phyloP scores from a whole-genome alignment of 2,329 filamentous ascomycete species.

The Knoxdaviesia proteae region DNA sequence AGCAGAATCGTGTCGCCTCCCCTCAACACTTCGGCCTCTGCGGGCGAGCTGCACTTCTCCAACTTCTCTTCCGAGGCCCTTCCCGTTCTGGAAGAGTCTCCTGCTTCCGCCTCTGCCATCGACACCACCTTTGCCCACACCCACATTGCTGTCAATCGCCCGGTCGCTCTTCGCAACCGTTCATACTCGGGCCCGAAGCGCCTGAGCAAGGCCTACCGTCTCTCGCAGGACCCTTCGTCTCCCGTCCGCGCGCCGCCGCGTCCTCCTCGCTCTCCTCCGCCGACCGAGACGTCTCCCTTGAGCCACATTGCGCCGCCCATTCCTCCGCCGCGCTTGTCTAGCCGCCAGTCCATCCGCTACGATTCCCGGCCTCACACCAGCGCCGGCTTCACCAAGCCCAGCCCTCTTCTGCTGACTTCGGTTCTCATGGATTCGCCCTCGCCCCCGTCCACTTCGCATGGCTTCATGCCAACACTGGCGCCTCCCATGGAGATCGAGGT shows the following conservation, averaged over 20 bases:
- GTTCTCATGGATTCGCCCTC: conserved; percentile 14
- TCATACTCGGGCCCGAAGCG: conserved; percentile 11
- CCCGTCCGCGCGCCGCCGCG: conserved; percentile 26
- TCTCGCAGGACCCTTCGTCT: conserved; percentile 26
- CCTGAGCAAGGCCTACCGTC: conserved; percentile 21
- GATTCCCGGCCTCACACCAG: conserved; percentile 8
- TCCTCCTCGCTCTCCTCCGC: conserved; percentile 19
- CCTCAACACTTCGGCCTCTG: conserved; percentile 2
- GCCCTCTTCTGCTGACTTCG: conserved; percentile 16
- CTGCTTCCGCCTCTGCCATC: no score
- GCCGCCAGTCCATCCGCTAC: conserved; percentile 25
- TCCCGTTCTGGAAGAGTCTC: conserved; percentile 4
- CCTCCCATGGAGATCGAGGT: no score
- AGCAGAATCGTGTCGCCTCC: conserved; percentile 8
- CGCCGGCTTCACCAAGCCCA: no score
- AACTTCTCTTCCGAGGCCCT: conserved; percentile 26
- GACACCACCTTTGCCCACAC: no score
- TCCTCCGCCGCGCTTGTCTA: conserved; percentile 32
- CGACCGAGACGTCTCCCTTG: conserved; percentile 11
- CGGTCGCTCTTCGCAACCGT: no score
- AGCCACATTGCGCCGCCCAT: conserved; percentile 16
- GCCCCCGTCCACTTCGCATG: conserved; percentile 7
- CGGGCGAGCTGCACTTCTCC: conserved; percentile 21
- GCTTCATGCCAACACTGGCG: no score
- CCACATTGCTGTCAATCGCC: no score